Evolutionary conservation across 345 rosid species (phyloP).

Genomic region (rapeseed (Brassica napus)): DNA sequence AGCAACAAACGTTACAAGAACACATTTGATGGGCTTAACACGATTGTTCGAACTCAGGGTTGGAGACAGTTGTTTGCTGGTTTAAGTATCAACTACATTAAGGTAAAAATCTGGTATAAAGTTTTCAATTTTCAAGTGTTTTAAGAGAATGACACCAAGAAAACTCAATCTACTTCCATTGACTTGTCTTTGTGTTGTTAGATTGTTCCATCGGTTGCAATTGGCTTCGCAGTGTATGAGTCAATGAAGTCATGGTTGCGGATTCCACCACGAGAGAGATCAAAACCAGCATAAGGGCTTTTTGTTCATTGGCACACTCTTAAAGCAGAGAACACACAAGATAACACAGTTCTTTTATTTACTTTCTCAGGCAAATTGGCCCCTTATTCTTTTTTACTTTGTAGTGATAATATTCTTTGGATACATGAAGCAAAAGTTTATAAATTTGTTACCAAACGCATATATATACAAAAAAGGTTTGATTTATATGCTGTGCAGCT

Average conservation of each 20-base stretch:
- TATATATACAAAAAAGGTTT: background rate
- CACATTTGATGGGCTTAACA: slow-evolving; percentile 69
- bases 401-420: slow-evolving; percentile 24
- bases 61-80: slow-evolving; percentile 97
- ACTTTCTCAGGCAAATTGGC: slow-evolving; percentile 9
- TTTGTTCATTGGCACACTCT: slow-evolving; percentile 10
- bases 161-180: background rate
- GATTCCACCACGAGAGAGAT: slow-evolving; percentile 76
- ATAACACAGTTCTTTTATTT: slow-evolving; percentile 4
- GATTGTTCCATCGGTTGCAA: slow-evolving; percentile 97
- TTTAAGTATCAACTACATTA: slow-evolving; percentile 87
- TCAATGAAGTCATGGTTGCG: slow-evolving; percentile 83
- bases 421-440: background rate
- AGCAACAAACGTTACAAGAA: slow-evolving; percentile 61
- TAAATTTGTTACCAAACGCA: background rate
- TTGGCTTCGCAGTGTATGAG: slow-evolving; percentile 91
- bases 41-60: slow-evolving; percentile 74
- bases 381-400: background rate
- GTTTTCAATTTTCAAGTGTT: slow-evolving; percentile 8
- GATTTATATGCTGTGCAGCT: background rate
- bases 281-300: slow-evolving; percentile 36
- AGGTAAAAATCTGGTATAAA: slow-evolving; percentile 49
- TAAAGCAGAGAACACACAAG: slow-evolving; percentile 15
- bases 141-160: background rate
- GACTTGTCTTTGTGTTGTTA: slow-evolving; percentile 22